Percentiles rank a stretch among this genome's conserved stretches.
Evolutionary conservation across 108 stramenopile species (phyloP).

Genomic region (Cylindrotheca fusiformis): DNA sequence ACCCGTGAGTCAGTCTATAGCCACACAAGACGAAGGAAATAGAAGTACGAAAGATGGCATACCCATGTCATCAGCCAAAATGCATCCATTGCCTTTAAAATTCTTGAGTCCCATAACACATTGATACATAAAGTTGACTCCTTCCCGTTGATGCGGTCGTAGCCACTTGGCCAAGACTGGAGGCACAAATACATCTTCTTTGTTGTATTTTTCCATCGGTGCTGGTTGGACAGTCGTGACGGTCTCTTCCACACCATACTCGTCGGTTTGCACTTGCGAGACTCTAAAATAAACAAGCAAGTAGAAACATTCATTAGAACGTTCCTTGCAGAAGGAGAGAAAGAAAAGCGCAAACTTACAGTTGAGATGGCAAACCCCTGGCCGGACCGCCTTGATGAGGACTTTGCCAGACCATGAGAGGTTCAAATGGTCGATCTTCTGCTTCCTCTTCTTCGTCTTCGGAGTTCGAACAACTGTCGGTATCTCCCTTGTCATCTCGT

Average conservation of each 20-base stretch:
- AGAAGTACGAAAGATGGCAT: conserved; percentile 11
- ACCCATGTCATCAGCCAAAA: conserved; percentile 69
- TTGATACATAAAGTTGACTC: conserved; percentile 96
- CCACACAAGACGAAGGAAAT: not conserved
- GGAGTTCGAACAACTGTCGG: conserved; percentile 18
- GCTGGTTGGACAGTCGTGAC: conserved; percentile 55
- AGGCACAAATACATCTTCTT: conserved; percentile 83
- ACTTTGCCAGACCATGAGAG: conserved; percentile 75
- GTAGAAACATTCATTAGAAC: conserved; percentile 8
- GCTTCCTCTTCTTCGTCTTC: conserved; percentile 61
- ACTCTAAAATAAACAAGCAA: conserved; percentile 33
- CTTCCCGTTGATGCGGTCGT: conserved; percentile 97
- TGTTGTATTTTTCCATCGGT: conserved; percentile 54
- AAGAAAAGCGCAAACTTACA: conserved; percentile 43
- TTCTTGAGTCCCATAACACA: conserved; percentile 93
- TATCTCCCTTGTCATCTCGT: conserved; percentile 12
- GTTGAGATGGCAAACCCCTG: conserved; percentile 64
- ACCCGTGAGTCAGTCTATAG: too few relatives aligned
- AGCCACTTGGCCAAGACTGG: conserved; percentile 92
- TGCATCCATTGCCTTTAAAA: conserved; percentile 89
- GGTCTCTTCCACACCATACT: conserved; percentile 82
- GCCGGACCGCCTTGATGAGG: conserved; percentile 77
- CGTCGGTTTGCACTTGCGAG: conserved; percentile 67
- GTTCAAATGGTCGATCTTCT: conserved; percentile 73
- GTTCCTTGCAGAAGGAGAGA: conserved; percentile 2